Percentiles rank a stretch among this genome's conserved stretches.
phyloP scores from a whole-genome alignment of 2,329 filamentous ascomycete genomes.

The Trichoderma afroharzianum region DNA sequence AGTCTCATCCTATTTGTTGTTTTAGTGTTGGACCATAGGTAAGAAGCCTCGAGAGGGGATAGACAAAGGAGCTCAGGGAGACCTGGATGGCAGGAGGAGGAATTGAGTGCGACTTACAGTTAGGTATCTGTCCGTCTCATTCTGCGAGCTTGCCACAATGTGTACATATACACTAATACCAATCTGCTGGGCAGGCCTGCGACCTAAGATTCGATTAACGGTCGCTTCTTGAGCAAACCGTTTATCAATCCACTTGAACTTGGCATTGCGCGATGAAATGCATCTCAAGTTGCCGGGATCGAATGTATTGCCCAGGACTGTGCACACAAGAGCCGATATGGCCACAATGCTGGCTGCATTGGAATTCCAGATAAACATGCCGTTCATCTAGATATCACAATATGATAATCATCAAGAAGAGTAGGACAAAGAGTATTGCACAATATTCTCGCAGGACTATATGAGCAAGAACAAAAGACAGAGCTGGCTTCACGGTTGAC shows the following conservation, averaged over 20 bases:
- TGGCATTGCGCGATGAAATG: not conserved
- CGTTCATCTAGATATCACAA: not conserved
- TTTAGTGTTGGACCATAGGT: not conserved
- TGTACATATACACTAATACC: conserved; percentile 8
- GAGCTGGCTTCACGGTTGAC: not conserved
- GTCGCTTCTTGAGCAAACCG: conserved; percentile 1
- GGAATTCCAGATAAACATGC: not conserved
- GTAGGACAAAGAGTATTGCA: not conserved
- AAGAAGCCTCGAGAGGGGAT: not conserved
- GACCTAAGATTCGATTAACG: not conserved
- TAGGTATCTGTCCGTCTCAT: not conserved
- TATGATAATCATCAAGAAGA: not conserved
- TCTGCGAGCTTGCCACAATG: not conserved
- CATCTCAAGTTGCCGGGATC: not conserved
- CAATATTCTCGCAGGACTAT: not conserved
- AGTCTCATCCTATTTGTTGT: conserved; percentile 1
- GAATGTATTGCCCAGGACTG: not conserved
- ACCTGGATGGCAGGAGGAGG: too few relatives aligned
- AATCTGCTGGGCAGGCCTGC: not conserved
- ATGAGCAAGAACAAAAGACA: not conserved
- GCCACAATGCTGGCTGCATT: not conserved
- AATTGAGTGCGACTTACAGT: not conserved
- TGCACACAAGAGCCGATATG: not conserved
- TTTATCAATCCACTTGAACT: not conserved
- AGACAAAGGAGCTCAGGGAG: not conserved